Evolutionary conservation across 2,329 filamentous ascomycete species (phyloP), one percentile per base, ranked within the genome.

Genomic region (Helminthosporium solani): DNA sequence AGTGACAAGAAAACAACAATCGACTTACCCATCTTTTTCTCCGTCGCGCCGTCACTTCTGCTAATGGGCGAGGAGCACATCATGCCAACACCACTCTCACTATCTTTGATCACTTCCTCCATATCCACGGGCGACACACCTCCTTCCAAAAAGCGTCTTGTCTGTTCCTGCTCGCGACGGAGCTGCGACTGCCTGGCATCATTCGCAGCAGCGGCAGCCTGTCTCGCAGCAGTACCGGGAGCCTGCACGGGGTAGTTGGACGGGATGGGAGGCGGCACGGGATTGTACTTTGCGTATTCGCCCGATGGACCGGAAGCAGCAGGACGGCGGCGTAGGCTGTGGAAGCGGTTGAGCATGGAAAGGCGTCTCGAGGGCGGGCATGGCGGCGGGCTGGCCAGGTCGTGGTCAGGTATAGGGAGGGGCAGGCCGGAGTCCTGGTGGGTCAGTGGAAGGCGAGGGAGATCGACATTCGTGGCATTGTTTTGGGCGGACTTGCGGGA

Each of bases 21-120:
- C 9, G 23, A 25, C 66, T 53, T 55, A 67, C 66, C 64, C 57
- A 67, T 58, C 46, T 64, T 69, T 54, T 59, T 62, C 38, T 69
- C 67, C 12, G 53, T 49, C 14, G 59, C 64, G 43, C 58, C 64
- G 39, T 68, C 64, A n/a, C 56, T 57, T 31, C 64, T 51, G 18
- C 58, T 54, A 42, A 68, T 63, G 5, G 64, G 64, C 28, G 60
- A 63, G 9, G 64, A 62, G 52, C 64, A 68, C 14, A 54, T 65
- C 67, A 70, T 70, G 47, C 67, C 67, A 16, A 70, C 62, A 37
- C 67, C 67, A 42, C 64, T 68, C 48, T 70, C 67, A 44, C 59
- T 67, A 47, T 70, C 67, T 47, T 68, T 68, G 50, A 65, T 58
- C 25, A 67, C 66, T 16, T 62, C 56, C 28, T 64, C 61, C 40